phyloP scores from a whole-genome alignment of 176 grass and related monocot species.

The Cenchrus fungigraminus region DNA sequence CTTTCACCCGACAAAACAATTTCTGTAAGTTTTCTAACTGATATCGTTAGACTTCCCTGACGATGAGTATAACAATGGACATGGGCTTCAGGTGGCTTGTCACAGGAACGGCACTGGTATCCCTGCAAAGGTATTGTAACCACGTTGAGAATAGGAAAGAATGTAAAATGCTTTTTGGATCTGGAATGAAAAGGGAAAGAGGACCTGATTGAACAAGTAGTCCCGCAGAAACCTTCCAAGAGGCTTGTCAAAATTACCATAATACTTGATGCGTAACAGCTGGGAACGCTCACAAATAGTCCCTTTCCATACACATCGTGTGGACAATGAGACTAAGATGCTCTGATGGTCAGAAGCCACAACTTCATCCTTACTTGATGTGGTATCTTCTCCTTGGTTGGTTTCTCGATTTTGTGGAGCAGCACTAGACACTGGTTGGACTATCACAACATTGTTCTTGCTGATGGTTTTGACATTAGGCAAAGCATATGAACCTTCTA shows the following conservation, averaged over 20 bases:
- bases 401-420: constrained; percentile 51
- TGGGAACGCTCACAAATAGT: constrained; percentile 91
- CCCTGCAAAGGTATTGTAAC: constrained; percentile 57
- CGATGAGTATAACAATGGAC: constrained; percentile 95
- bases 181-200: constrained; percentile 10
- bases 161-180: constrained; percentile 5
- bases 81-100: constrained; percentile 96
- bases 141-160: constrained; percentile 35
- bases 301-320: constrained; percentile 91
- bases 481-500: constrained; percentile 43
- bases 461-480: constrained; percentile 33
- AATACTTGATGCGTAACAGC: constrained; percentile 96
- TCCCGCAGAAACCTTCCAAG: constrained; percentile 90
- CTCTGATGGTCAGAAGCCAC: constrained; percentile 83
- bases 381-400: constrained; percentile 49
- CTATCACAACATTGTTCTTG: constrained; percentile 31
- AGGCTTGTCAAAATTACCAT: constrained; percentile 90
- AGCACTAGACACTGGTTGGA: constrained; percentile 48
- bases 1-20: constrained; percentile 74
- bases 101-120: constrained; percentile 71
- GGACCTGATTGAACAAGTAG: constrained; percentile 88
- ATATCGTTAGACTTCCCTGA: constrained; percentile 94
- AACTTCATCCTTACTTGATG: constrained; percentile 75
- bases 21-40: constrained; percentile 83
- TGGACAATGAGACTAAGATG: constrained; percentile 92